phyloP scores from a whole-genome alignment of 2,329 filamentous ascomycete species.

The Blastomyces parvus region DNA sequence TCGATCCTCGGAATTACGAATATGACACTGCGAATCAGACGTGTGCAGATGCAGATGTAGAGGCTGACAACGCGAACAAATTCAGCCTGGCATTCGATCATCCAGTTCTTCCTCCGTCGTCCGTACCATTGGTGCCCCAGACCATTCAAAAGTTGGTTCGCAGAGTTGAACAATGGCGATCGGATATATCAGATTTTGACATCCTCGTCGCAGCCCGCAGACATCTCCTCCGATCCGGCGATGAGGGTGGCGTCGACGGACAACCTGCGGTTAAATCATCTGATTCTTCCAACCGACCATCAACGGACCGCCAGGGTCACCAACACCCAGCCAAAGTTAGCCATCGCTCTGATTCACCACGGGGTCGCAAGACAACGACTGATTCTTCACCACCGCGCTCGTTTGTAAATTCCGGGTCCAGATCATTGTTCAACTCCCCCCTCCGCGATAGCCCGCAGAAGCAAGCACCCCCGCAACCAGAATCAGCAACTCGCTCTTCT shows the following conservation, averaged over 20 bases:
- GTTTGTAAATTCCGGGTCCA: slow-evolving; percentile 16
- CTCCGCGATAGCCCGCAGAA: slow-evolving; percentile 19
- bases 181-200: slow-evolving; percentile 61
- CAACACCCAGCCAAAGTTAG: slow-evolving; percentile 6
- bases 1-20: slow-evolving; percentile 56
- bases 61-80: slow-evolving; percentile 18
- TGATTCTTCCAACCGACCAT: not conserved
- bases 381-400: slow-evolving; percentile 13
- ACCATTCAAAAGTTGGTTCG: slow-evolving; percentile 53
- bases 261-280: not conserved
- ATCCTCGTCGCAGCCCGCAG: slow-evolving; percentile 56
- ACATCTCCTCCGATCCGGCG: slow-evolving; percentile 29
- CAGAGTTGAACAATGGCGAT: slow-evolving; percentile 54
- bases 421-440: slow-evolving; percentile 16
- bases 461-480: slow-evolving; percentile 10
- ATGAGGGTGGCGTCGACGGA: slow-evolving; percentile 13
- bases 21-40: slow-evolving; percentile 31
- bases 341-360: slow-evolving; percentile 16
- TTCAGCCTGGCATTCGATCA: slow-evolving; percentile 33
- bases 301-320: slow-evolving; percentile 12
- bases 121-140: slow-evolving; percentile 40
- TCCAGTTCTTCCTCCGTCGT: slow-evolving; percentile 41
- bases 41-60: slow-evolving; percentile 21
- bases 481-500: slow-evolving; percentile 14
- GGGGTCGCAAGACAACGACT: slow-evolving; percentile 19